These are phyloP conservation scores for Strigomonas oncopelti DNA, from an alignment of 208 protist species.

Conservation along the genomic window DNA sequence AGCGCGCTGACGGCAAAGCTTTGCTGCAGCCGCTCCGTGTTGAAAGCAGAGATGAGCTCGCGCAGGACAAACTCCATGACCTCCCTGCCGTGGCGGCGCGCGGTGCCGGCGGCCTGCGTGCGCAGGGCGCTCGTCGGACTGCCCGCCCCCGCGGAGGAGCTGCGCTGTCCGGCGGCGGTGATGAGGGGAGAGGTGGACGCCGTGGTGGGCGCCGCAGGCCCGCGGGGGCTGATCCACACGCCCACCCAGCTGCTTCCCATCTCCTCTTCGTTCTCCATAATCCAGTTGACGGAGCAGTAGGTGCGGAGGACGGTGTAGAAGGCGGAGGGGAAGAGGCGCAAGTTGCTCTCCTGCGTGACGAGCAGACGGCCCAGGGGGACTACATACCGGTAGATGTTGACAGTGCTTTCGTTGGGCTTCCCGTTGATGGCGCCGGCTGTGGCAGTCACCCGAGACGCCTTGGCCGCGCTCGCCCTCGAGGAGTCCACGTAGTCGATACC, in stretches of 20 bases:
- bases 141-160: background rate
- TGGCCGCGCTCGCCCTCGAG: background rate
- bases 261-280: slow-evolving; percentile 7
- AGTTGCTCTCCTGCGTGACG: background rate
- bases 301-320: slow-evolving; percentile 8
- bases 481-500: background rate
- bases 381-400: slow-evolving; percentile 9
- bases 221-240: slow-evolving; percentile 9
- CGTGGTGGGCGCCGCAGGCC: background rate
- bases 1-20: background rate
- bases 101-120: background rate
- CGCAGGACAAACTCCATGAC: background rate
- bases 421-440: background rate
- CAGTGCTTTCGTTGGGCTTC: background rate
- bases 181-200: background rate
- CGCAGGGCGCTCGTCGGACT: background rate
- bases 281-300: slow-evolving; percentile 8
- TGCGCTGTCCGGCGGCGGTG: background rate
- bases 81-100: background rate
- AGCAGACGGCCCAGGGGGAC: slow-evolving; percentile 3
- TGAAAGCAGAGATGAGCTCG: background rate
- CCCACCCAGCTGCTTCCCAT: slow-evolving; percentile 3
- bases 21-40: background rate
- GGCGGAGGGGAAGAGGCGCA: background rate
- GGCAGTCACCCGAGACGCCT: background rate